Conservation (phyloP, 139 green algal species). For the Volvox africanus region DNA sequence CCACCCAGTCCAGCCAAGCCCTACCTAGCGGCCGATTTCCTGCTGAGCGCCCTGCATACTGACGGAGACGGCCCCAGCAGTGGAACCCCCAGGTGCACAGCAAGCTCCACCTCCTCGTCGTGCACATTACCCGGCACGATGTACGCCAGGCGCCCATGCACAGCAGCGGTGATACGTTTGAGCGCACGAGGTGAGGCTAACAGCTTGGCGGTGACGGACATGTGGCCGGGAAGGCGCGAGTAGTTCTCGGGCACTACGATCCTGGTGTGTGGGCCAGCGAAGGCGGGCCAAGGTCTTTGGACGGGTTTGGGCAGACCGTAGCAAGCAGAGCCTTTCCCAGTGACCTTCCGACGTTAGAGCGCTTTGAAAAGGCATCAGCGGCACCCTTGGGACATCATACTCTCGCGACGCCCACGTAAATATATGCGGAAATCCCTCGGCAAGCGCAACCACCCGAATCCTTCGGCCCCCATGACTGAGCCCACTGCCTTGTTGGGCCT, state of each 20-base stretch:
- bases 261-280: background rate
- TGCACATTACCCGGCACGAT: slow-evolving; percentile 70
- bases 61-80: slow-evolving; percentile 62
- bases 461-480: too few species aligned
- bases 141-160: slow-evolving; percentile 64
- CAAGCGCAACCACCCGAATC: too few species aligned
- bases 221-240: slow-evolving; percentile 65
- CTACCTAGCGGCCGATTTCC: slow-evolving; percentile 63
- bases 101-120: slow-evolving; percentile 69
- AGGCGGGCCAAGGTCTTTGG: too few species aligned
- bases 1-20: background rate
- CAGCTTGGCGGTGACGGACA: slow-evolving; percentile 66
- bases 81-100: slow-evolving; percentile 66
- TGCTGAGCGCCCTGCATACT: slow-evolving; percentile 47
- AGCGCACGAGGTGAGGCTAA: slow-evolving; percentile 64
- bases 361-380: too few species aligned
- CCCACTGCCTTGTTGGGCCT: too few species aligned
- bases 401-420: too few species aligned
- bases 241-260: slow-evolving; percentile 73
- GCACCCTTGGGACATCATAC: too few species aligned
- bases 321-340: too few species aligned
- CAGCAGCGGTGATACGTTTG: slow-evolving; percentile 60
- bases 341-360: too few species aligned
- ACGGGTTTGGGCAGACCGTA: too few species aligned
- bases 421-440: too few species aligned